Evolutionary conservation across 352 stramenopile species (phyloP).

Genomic region (Pythium vanterpoolii): DNA sequence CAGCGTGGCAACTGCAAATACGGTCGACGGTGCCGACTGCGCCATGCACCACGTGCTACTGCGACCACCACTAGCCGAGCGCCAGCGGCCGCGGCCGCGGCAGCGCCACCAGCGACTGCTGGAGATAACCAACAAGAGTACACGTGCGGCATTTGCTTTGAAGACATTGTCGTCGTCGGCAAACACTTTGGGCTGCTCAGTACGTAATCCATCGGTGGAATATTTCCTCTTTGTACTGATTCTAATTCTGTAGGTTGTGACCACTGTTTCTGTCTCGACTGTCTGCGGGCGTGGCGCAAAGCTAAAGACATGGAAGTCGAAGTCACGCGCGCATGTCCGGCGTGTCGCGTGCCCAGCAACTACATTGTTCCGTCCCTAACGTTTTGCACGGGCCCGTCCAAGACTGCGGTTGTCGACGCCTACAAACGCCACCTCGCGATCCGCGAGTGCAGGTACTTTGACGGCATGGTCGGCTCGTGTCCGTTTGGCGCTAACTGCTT

Average conservation of each 20-base stretch:
- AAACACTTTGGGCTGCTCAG: slow-evolving; percentile 80
- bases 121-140: slow-evolving; percentile 34
- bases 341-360: slow-evolving; percentile 61
- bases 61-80: background rate
- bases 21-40: slow-evolving; percentile 57
- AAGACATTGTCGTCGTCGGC: slow-evolving; percentile 70
- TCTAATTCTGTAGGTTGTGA: slow-evolving; percentile 35
- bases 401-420: slow-evolving; percentile 47
- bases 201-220: slow-evolving; percentile 22
- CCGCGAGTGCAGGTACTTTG: slow-evolving; percentile 83
- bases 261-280: slow-evolving; percentile 79
- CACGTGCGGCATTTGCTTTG: slow-evolving; percentile 81
- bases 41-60: slow-evolving; percentile 38
- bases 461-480: slow-evolving; percentile 60
- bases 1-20: slow-evolving; percentile 76
- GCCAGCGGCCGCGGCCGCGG: background rate
- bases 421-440: slow-evolving; percentile 77
- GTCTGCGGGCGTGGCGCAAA: slow-evolving; percentile 63
- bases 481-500: slow-evolving; percentile 74
- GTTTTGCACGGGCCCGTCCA: slow-evolving; percentile 65
- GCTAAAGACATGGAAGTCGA: slow-evolving; percentile 74
- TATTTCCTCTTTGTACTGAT: background rate
- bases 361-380: slow-evolving; percentile 80
- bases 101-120: background rate
- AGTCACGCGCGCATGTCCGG: slow-evolving; percentile 61